Evolutionary conservation across 768 basidiomycete species (phyloP).

Genomic region (Trametes gibbosa): DNA sequence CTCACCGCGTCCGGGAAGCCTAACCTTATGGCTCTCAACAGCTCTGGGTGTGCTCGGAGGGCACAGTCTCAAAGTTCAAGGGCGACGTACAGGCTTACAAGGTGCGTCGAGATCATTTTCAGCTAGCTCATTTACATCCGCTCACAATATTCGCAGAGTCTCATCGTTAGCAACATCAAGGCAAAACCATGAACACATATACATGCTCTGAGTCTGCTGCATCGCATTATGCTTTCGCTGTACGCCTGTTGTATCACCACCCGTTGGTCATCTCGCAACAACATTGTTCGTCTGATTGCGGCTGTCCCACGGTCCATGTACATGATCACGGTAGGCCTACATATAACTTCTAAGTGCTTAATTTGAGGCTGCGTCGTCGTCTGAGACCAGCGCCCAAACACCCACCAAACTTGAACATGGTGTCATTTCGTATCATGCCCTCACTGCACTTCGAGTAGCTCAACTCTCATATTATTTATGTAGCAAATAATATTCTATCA

Average conservation of each 20-base stretch:
- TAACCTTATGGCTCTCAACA: slow-evolving; percentile 29
- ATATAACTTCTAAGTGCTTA: too few species aligned
- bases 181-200: slow-evolving; percentile 25
- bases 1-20: slow-evolving; percentile 3
- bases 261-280: neutral
- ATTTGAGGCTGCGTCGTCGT: too few species aligned
- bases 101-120: slow-evolving; percentile 40
- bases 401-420: too few species aligned
- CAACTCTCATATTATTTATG: too few species aligned
- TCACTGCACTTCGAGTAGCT: too few species aligned
- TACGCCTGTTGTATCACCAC: neutral
- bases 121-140: neutral
- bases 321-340: too few species aligned
- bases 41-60: slow-evolving; percentile 93
- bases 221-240: neutral
- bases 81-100: slow-evolving; percentile 94
- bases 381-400: too few species aligned
- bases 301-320: too few species aligned
- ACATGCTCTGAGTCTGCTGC: neutral
- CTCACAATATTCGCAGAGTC: slow-evolving; percentile 42
- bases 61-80: slow-evolving; percentile 75
- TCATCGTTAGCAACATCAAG: slow-evolving; percentile 50
- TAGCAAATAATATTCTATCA: too few species aligned
- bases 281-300: neutral
- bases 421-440: too few species aligned